Conservation (phyloP, 163 green algal genomes). For the Picocystis sp. region DNA sequence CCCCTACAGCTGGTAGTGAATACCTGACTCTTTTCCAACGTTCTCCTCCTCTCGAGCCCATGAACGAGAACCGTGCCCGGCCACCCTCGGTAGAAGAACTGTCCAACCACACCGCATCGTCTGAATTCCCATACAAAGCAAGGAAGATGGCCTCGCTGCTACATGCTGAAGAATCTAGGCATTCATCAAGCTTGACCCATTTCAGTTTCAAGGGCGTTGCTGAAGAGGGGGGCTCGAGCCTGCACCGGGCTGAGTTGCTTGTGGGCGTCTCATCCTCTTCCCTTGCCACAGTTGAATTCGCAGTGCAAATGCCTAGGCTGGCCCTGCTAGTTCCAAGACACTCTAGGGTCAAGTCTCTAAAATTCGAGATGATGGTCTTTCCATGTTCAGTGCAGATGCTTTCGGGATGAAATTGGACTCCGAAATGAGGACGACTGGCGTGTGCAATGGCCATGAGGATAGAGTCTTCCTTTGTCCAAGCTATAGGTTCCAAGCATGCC, state of each 20-base stretch:
- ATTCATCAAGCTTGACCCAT: no score
- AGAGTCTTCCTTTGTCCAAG: slow-evolving; percentile 45
- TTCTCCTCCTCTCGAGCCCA: slow-evolving; percentile 58
- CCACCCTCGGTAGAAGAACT: slow-evolving; percentile 15
- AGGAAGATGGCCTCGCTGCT: no score
- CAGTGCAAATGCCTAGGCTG: no score
- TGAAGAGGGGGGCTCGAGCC: no score
- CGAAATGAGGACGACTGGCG: slow-evolving; percentile 47
- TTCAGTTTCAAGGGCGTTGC: no score
- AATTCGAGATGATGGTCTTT: slow-evolving; percentile 63
- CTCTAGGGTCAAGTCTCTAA: slow-evolving; percentile 30
- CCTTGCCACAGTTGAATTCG: not conserved
- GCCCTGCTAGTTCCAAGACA: not conserved
- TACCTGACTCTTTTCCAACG: slow-evolving; percentile 67
- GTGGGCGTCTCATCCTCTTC: not conserved
- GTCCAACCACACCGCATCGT: slow-evolving; percentile 80
- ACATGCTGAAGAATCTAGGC: no score
- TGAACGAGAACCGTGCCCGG: slow-evolving; percentile 75
- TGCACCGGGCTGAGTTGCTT: no score
- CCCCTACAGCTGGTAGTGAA: slow-evolving; percentile 18
- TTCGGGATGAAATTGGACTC: slow-evolving; percentile 93
- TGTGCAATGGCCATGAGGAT: slow-evolving; percentile 70
- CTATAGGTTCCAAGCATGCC: slow-evolving; percentile 40
- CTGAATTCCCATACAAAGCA: not conserved
- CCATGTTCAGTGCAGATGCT: slow-evolving; percentile 63